phyloP scores from a whole-genome alignment of 1,284 basidiomycete genomes.

The Sporisorium sorghi region DNA sequence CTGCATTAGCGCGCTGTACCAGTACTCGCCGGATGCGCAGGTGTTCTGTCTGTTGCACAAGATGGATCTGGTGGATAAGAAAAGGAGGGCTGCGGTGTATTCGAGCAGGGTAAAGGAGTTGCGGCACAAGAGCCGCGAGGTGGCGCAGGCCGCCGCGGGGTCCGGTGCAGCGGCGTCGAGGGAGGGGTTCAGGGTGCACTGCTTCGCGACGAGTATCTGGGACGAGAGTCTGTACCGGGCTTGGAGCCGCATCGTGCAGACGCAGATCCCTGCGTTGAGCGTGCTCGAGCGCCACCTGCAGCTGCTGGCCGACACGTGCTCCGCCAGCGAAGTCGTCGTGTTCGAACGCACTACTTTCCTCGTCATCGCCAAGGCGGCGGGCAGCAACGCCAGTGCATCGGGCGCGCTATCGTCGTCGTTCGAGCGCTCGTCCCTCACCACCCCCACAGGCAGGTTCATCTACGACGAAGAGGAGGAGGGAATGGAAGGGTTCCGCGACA shows the following conservation, averaged over 20 bases:
- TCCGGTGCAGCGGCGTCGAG: conserved; percentile 60
- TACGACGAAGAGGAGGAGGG: conserved; percentile 40
- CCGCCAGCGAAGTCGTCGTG: conserved; percentile 90
- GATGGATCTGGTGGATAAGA: conserved; percentile 81
- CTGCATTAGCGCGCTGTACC: conserved; percentile 59
- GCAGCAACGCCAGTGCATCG: neutral
- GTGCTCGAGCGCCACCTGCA: conserved; percentile 86
- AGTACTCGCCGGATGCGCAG: conserved; percentile 75
- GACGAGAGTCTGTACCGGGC: conserved; percentile 98
- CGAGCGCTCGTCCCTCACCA: conserved; percentile 66
- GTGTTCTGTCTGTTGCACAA: conserved; percentile 96
- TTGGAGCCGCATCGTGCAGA: conserved; percentile 97
- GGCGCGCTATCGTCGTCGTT: conserved; percentile 4
- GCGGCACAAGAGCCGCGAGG: conserved; percentile 55
- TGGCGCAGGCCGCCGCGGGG: conserved; percentile 34
- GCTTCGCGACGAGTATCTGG: conserved; percentile 95
- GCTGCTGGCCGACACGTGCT: conserved; percentile 84
- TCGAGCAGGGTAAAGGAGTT: conserved; percentile 71
- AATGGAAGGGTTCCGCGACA: conserved; percentile 49
- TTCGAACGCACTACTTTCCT: conserved; percentile 98
- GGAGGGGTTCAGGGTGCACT: conserved; percentile 64
- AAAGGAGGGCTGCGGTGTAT: conserved; percentile 75
- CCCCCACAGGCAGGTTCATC: neutral
- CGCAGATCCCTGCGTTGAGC: conserved; percentile 92
- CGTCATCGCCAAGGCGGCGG: conserved; percentile 76